Evolutionary conservation across 2,329 filamentous ascomycete species (phyloP).

Genomic region (Pseudodiploospora longispora): DNA sequence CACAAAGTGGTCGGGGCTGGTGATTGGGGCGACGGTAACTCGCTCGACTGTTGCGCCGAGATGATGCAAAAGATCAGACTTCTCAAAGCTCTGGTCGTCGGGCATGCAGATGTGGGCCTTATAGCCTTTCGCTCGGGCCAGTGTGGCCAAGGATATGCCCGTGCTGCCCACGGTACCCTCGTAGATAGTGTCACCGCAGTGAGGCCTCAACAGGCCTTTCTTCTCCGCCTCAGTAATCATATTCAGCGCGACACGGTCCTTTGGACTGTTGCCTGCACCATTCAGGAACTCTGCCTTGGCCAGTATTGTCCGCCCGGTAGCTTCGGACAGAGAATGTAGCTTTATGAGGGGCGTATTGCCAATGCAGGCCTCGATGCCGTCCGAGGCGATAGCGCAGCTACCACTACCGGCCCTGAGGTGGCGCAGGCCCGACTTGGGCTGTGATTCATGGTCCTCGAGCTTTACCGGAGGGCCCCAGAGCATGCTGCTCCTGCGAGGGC

Average conservation of each 20-base stretch:
- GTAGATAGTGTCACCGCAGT: conserved; percentile 88
- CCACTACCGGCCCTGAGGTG: conserved; percentile 12
- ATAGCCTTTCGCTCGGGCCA: conserved; percentile 84
- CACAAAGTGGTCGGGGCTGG: conserved; percentile 89
- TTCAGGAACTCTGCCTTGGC: conserved; percentile 97
- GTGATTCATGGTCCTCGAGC: conserved; percentile 48
- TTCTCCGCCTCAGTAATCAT: conserved; percentile 82
- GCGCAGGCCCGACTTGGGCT: conserved; percentile 10
- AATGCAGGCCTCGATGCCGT: conserved; percentile 86
- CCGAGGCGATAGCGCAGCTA: conserved; percentile 36
- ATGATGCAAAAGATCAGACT: conserved; percentile 79
- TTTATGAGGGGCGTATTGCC: conserved; percentile 85
- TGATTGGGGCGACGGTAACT: conserved; percentile 83
- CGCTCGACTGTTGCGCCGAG: conserved; percentile 90
- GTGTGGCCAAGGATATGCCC: conserved; percentile 84
- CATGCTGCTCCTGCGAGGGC: conserved; percentile 32
- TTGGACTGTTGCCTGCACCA: conserved; percentile 86
- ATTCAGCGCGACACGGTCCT: conserved; percentile 86
- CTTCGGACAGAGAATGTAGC: conserved; percentile 77
- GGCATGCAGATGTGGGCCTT: conserved; percentile 96
- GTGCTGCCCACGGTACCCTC: conserved; percentile 96
- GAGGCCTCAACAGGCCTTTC: conserved; percentile 64
- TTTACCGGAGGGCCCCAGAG: conserved; percentile 41
- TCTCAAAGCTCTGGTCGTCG: conserved; percentile 80
- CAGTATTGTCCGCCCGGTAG: conserved; percentile 81